Base-by-base conservation (phyloP, 805 yeast species). In the Metschnikowia proteae region DNA sequence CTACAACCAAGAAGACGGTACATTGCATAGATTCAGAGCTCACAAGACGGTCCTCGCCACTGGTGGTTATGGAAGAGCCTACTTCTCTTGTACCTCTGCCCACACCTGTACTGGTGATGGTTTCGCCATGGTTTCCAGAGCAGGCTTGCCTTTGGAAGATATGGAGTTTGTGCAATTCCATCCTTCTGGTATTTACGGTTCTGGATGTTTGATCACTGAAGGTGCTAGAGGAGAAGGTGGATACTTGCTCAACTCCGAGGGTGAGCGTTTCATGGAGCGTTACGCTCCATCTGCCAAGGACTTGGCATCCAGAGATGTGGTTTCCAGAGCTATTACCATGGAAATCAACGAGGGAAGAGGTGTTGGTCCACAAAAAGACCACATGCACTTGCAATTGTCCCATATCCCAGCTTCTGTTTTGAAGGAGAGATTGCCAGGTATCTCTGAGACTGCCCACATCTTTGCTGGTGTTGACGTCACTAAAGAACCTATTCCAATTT, bases 201-300 rank as follows among this genome's bases (percentile, higher is more conserved):
- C 98, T 36, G 99, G 99, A 57, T 94, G 98, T 79, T 78, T 92
- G 77, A 94, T 94, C 70, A 94, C 99, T 49, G 99, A 94, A 76
- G 99, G 99, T 77, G 96, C 97, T 59, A 87, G 99, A 80, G 99
- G 99, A 81, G 99, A 94, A 79, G 99, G 99, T 83, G 99, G 99
- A 57, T 94, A 82, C 81, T 79, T 92, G 70, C 80, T 92, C 56
- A 92, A 92, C 81, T 82, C 90, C 59, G 96, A 94, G 76, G 99
- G 99, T 80, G 99, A 92, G 78, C 85, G 99, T 73, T 92, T 92
- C 73, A 92, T 92, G 99, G 99, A 92, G 79, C 86, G 99, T 74
- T 92, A 92, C 67, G 99, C 99, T 49, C 99, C 99, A 58, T 86
- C 91, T 47, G 98, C 98, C 59, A 94, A 92, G 79, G 99, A 92